phyloP scores from a whole-genome alignment of 2,329 filamentous ascomycete species.

The Phialocephala subalpina region DNA sequence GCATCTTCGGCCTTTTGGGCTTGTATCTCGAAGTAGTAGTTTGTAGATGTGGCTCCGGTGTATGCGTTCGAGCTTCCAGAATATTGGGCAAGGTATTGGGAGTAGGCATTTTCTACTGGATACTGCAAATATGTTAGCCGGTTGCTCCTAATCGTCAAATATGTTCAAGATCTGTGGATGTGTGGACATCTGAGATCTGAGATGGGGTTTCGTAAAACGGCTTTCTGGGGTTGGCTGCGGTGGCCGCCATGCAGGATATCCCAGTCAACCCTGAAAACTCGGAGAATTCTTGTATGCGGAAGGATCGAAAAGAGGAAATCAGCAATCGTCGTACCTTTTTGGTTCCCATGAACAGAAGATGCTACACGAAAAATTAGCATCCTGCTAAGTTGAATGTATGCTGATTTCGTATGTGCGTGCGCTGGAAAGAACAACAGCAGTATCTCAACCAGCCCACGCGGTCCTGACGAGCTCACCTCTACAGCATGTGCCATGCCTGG shows the following conservation, averaged over 20 bases:
- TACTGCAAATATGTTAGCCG: slow-evolving; percentile 60
- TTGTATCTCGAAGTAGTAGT: slow-evolving; percentile 97
- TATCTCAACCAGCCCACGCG: not conserved
- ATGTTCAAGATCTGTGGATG: slow-evolving; percentile 4
- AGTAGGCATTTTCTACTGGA: slow-evolving; percentile 94
- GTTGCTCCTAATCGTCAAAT: not conserved
- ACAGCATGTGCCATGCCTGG: slow-evolving; percentile 96
- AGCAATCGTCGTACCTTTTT: slow-evolving; percentile 70
- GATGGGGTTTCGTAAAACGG: not conserved
- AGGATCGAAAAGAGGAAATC: not conserved
- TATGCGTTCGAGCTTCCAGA: slow-evolving; percentile 96
- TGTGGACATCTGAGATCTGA: not conserved
- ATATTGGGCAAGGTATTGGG: slow-evolving; percentile 87
- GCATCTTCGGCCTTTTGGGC: slow-evolving; percentile 79
- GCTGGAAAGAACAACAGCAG: not conserved
- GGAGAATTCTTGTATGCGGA: not conserved
- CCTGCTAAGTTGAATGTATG: slow-evolving; percentile 44
- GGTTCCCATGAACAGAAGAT: slow-evolving; percentile 96
- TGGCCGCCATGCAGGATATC: not conserved
- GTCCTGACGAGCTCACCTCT: slow-evolving; percentile 10
- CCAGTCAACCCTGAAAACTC: slow-evolving; percentile 1
- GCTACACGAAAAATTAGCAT: slow-evolving; percentile 43
- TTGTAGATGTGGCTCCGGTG: slow-evolving; percentile 91
- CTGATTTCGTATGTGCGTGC: not conserved
- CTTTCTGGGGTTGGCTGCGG: not conserved